phyloP scores from a whole-genome alignment of 495 filamentous ascomycete genomes.

The Antarctomyces pellizariae region DNA sequence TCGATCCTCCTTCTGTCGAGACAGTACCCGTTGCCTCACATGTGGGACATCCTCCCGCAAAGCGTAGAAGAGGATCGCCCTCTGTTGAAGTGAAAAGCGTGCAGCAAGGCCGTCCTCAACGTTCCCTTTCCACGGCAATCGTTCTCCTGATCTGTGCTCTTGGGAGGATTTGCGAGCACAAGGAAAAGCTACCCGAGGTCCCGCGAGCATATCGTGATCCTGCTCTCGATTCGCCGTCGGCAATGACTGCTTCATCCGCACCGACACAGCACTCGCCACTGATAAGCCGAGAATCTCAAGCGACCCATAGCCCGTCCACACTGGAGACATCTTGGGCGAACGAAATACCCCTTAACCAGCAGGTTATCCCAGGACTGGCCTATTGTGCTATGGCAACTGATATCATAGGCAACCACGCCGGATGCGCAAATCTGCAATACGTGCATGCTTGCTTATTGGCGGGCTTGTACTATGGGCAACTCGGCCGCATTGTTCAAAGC shows the following conservation, averaged over 20 bases:
- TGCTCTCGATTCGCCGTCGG: constrained; percentile 21
- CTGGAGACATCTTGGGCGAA: constrained; percentile 14
- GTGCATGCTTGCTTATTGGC: constrained; percentile 74
- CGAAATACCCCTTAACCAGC: too few relatives aligned
- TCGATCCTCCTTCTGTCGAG: neutral
- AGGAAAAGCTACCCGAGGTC: constrained; percentile 35
- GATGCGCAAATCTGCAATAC: constrained; percentile 53
- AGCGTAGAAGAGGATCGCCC: constrained; percentile 38
- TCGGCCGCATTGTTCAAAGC: constrained; percentile 73
- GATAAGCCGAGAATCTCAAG: constrained; percentile 12
- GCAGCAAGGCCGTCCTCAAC: constrained; percentile 25
- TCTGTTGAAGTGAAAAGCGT: constrained; percentile 15
- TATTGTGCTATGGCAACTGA: constrained; percentile 72
- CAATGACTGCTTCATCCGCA: too few relatives aligned
- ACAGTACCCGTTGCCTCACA: neutral
- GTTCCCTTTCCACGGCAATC: constrained; percentile 48
- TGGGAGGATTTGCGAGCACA: constrained; percentile 56
- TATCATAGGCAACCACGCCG: constrained; percentile 63
- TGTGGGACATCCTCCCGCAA: constrained; percentile 12
- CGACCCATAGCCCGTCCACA: too few relatives aligned
- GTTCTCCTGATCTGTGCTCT: constrained; percentile 66
- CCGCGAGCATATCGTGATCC: constrained; percentile 19
- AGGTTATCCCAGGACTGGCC: constrained; percentile 68
- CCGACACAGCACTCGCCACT: constrained; percentile 26
- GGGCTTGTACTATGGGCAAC: constrained; percentile 68